Percentiles rank a stretch among this genome's conserved stretches.
These are phyloP conservation scores for Drosera capensis DNA, from an alignment of 148 eudicot genomes.

Conservation along the genomic window DNA sequence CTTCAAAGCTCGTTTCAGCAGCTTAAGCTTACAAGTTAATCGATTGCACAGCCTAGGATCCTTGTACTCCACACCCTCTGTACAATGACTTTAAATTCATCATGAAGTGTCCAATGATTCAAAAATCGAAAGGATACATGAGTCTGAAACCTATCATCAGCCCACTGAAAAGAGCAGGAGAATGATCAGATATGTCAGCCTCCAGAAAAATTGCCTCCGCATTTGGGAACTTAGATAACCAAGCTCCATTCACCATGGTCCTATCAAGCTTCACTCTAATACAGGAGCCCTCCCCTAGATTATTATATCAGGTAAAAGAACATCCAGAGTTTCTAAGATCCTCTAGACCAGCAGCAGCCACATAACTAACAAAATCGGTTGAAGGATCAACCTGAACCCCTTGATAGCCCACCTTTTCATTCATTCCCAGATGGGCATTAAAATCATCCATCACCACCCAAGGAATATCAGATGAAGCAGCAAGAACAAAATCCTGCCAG, in stretches of 20 bases:
- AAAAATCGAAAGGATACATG: background rate
- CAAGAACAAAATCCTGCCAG: no score
- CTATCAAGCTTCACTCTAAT: background rate
- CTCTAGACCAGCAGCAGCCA: background rate
- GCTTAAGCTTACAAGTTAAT: background rate
- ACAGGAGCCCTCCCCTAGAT: background rate
- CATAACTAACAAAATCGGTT: background rate
- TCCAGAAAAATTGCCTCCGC: background rate
- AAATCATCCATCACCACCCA: no score
- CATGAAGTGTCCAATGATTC: background rate
- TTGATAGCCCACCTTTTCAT: background rate
- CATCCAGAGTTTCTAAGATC: background rate
- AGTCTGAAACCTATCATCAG: background rate
- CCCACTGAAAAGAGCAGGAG: background rate
- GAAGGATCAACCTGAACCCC: background rate
- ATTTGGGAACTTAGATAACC: background rate
- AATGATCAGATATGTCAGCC: background rate
- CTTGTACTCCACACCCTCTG: background rate
- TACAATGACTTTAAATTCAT: background rate
- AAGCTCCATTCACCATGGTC: background rate
- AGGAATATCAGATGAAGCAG: no score
- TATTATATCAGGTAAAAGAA: background rate
- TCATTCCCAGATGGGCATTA: background rate
- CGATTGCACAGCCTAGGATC: background rate
- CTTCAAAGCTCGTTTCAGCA: no score